Conservation (phyloP, 192 early-diverging fungal genomes). For the Coemansia sp. region DNA sequence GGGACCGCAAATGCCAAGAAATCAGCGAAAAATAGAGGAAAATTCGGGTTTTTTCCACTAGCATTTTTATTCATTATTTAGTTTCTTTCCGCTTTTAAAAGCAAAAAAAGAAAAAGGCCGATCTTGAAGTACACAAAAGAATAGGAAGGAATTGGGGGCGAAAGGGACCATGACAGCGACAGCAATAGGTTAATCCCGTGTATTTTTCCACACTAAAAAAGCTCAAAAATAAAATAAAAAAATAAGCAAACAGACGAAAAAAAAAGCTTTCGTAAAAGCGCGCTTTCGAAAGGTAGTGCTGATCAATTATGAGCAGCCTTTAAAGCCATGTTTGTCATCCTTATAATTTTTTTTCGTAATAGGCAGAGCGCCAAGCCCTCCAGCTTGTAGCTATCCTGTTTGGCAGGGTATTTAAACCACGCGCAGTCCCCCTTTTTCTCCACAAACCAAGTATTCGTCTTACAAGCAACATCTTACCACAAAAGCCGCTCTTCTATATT, state of each 20-base stretch:
- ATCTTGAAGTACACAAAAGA: background rate
- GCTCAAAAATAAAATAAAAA: too few relatives aligned
- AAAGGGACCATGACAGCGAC: background rate
- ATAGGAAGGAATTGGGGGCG: background rate
- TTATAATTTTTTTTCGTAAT: background rate
- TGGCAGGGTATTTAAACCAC: background rate
- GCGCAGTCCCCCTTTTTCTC: background rate
- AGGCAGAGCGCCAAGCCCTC: background rate
- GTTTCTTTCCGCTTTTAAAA: constrained; percentile 3
- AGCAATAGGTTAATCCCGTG: constrained; percentile 1
- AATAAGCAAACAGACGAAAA: background rate
- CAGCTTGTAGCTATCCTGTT: background rate
- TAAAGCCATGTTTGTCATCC: background rate
- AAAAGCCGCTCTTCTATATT: too few relatives aligned
- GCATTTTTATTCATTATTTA: background rate
- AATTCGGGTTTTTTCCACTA: background rate
- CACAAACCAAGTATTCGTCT: background rate
- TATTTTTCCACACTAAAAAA: background rate
- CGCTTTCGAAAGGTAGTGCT: background rate
- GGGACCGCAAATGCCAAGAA: background rate
- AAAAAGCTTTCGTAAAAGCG: background rate
- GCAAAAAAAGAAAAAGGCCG: background rate
- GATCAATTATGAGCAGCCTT: background rate
- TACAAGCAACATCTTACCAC: background rate
- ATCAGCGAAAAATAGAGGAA: background rate